phyloP scores from a whole-genome alignment of 1,284 basidiomycete species.

The Boletellus deceptivus region DNA sequence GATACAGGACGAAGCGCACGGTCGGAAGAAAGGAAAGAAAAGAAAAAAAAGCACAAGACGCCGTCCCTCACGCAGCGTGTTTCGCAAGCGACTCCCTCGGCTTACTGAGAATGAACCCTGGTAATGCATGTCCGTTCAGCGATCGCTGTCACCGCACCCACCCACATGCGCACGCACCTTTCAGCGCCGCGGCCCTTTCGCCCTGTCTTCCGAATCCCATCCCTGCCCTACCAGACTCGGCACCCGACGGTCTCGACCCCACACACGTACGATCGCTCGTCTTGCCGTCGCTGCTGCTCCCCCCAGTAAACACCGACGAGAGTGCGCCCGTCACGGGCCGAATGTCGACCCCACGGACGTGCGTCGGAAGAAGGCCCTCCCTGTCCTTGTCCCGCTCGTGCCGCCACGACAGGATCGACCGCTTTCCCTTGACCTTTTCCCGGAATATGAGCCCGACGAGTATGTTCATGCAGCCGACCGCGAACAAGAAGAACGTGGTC shows the following conservation, averaged over 20 bases:
- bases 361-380: constrained; percentile 48
- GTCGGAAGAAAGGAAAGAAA: no score
- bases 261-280: neutral
- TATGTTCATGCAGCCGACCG: constrained; percentile 81
- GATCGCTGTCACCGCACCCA: neutral
- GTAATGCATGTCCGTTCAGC: no score
- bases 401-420: constrained; percentile 65
- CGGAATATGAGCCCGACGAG: constrained; percentile 75
- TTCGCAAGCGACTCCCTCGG: constrained; percentile 57
- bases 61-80: constrained; percentile 7
- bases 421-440: constrained; percentile 56
- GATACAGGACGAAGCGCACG: no score
- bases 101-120: constrained; percentile 48
- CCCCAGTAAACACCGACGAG: constrained; percentile 9
- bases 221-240: constrained; percentile 42
- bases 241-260: constrained; percentile 11
- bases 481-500: constrained; percentile 82
- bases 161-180: constrained; percentile 37
- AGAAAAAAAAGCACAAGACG: no score
- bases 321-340: constrained; percentile 15
- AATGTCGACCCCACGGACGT: constrained; percentile 19
- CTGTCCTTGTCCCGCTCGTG: constrained; percentile 48
- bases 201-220: constrained; percentile 77
- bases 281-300: constrained; percentile 9
- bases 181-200: constrained; percentile 66